Evolutionary conservation across 2,329 filamentous ascomycete genomes (phyloP), one percentile per base, ranked within the genome.

Genomic region (Knoxdaviesia proteae): DNA sequence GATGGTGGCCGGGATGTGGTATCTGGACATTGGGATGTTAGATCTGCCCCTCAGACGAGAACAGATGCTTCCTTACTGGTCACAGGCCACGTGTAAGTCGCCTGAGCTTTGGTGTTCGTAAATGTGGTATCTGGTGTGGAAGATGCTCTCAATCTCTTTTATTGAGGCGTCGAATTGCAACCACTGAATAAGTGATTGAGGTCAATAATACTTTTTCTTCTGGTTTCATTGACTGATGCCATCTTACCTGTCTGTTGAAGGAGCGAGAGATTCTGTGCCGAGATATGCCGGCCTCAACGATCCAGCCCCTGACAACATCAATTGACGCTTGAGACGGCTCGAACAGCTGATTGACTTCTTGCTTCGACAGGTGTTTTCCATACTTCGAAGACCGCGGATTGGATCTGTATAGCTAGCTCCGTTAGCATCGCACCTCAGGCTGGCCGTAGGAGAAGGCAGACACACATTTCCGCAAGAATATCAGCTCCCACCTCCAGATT

Each of bases 111-210:
- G 8, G 20, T 41, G 40, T 34, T 41, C 40, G n/a, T 41, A 41
- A n/a, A 41, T 7, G 33, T 41, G 11, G 20, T 34, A 41, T 11
- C 36, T 34, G 32, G 40, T 34, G 40, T 41, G 36, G 7, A 41
- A 31, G 11, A 41, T 20, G 3, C 9, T 34, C 33, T 41, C 40
- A 10, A 41, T n/a, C 40, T 41, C 40, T 30, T 41, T 34, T 7
- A 41, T 34, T 11, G 40, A 36, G 3, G 40, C 40, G 32, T 41
- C 40, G 40, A 41, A 41, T 10, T 41, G 40, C 8, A 41, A 20
- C 40, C 40, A 41, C 40, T 41, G 4, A 20, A 20, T 7, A 29
- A 40, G n/a, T 20, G 20, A 7, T 32, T n/a, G 33, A 33, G 4
- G 20, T 20, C 20, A 20, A 3, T 20, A 20, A 20, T 20, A 3